Evolutionary conservation across 305 asterid species (phyloP), one percentile per base, ranked within the genome.

Genomic region (Andrographis paniculata): DNA sequence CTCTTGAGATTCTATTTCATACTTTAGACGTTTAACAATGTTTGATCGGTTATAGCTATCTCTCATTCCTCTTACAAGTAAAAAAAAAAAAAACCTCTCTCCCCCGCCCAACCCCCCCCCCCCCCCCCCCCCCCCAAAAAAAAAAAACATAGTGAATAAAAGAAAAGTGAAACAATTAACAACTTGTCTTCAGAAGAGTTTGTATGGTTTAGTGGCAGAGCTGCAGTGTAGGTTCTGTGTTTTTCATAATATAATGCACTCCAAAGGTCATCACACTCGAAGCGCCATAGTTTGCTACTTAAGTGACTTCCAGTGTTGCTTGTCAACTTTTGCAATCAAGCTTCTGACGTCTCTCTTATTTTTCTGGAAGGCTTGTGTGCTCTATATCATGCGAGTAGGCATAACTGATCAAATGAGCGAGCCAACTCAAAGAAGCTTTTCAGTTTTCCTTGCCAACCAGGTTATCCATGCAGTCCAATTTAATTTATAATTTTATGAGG

Each of bases 381-480:
- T 92, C 36, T 92, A 92, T 63, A 73, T 87, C 35, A 68, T 92
- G 59, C 82, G 95, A 57, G 94, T 92, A 22, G 99, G 99, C 58
- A 56, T 92, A 62, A 83, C 89, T 52, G 99, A 92, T 73, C 97
- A 84, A 72, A 84, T 92, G 99, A 79, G 84, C 20, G 99, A 92
- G 60, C 86, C 99, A 49, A 81, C 95, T 62, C 99, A 92, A 74
- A 78, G 95, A 67, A 76, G 82, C 75, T 80, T 87, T 65, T 80
- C 77, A 47, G 89, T 81, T 73, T 74, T 77, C 63, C 78, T 92
- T 54, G 84, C 91, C 59, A 77, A 81, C 59, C 95, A 92, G 99
- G 99, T 92, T 55, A 56, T 60, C 67, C 45, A 52, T 48, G 53
- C 17, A 33, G 51, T 64, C 60, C 59, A 58, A 56, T 53, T 21